Conservation (phyloP, 139 green algal genomes). For the Micromonas commoda region DNA sequence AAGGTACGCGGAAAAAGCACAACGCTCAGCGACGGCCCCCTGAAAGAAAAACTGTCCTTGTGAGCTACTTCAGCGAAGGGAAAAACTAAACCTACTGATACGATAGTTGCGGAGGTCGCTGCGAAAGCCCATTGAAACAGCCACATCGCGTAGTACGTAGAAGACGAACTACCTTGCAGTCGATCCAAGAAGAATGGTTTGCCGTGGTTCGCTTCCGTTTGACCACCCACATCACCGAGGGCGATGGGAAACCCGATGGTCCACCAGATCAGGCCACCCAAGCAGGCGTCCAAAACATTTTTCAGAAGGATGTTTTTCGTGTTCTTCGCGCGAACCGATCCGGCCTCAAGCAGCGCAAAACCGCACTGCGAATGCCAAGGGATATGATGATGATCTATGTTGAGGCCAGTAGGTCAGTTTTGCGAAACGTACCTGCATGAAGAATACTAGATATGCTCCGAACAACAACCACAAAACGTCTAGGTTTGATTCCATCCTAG, state of each 20-base stretch:
- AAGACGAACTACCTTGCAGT: background rate
- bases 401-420: no score
- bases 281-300: slow-evolving; percentile 69
- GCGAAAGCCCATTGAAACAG: slow-evolving; percentile 43
- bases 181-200: no score
- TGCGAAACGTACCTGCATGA: slow-evolving; percentile 46
- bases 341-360: slow-evolving; percentile 79
- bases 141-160: slow-evolving; percentile 1
- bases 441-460: slow-evolving; percentile 42
- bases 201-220: no score
- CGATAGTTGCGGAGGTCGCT: slow-evolving; percentile 43
- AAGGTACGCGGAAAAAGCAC: slow-evolving; percentile 59
- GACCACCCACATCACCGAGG: no score
- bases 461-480: slow-evolving; percentile 40
- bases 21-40: slow-evolving; percentile 62
- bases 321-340: slow-evolving; percentile 78
- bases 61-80: background rate
- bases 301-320: slow-evolving; percentile 84
- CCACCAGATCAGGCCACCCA: slow-evolving; percentile 60
- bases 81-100: slow-evolving; percentile 35
- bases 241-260: slow-evolving; percentile 58
- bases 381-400: no score
- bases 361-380: no score
- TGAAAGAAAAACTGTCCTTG: background rate
- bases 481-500: background rate